These are phyloP conservation scores for Angomonas deanei DNA, from an alignment of 208 protist genomes.

Conservation along the genomic window DNA sequence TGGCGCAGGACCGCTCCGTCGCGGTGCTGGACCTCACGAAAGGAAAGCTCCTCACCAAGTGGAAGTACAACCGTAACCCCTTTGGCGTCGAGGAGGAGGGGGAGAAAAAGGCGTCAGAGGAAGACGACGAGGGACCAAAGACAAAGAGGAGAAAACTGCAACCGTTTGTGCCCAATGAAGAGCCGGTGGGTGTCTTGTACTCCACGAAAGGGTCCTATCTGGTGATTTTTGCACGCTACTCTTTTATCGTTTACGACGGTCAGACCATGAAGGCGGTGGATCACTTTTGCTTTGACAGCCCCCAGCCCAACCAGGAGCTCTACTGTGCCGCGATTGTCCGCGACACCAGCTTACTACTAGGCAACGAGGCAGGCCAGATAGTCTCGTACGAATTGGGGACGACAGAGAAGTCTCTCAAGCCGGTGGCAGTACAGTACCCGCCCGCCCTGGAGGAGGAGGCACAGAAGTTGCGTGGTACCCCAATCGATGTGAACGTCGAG, in stretches of 20 bases:
- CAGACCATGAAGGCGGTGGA: constrained; percentile 26
- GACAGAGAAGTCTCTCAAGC: background rate
- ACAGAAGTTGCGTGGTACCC: constrained; percentile 12
- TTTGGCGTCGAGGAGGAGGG: background rate
- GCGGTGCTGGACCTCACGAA: constrained; percentile 56
- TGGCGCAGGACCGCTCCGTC: constrained; percentile 50
- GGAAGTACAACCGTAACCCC: constrained; percentile 42
- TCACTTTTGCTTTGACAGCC: constrained; percentile 14
- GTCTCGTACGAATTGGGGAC: background rate
- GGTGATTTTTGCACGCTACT: constrained; percentile 35
- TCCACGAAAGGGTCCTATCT: constrained; percentile 35
- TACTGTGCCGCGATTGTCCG: constrained; percentile 32
- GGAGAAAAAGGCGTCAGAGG: constrained; percentile 1
- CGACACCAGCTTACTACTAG: constrained; percentile 38
- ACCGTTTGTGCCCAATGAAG: constrained; percentile 16
- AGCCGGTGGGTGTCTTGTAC: constrained; percentile 43
- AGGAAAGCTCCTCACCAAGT: constrained; percentile 64
- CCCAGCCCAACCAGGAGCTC: constrained; percentile 48
- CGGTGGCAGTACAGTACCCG: constrained; percentile 17
- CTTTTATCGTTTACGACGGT: constrained; percentile 46
- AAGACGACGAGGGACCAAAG: background rate
- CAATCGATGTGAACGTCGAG: constrained; percentile 18
- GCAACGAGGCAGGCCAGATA: constrained; percentile 40
- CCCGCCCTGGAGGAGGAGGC: constrained; percentile 11
- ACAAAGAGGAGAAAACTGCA: background rate